phyloP scores from a whole-genome alignment of 2,329 filamentous ascomycete species.

The Cercospora sp. region DNA sequence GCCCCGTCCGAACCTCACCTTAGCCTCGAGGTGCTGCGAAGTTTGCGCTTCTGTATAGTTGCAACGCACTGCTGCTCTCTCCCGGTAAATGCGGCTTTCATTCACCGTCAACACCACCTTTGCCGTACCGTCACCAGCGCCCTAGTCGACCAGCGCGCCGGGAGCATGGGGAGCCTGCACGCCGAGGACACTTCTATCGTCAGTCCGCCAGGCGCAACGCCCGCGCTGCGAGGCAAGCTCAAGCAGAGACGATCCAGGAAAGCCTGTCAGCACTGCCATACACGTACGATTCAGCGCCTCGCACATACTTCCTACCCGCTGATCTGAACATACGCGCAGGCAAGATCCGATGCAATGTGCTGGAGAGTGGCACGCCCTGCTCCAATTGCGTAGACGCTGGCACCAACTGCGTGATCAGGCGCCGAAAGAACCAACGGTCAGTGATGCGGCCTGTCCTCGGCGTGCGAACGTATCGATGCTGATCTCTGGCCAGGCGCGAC shows the following conservation, averaged over 20 bases:
- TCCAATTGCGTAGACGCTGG: slow-evolving; percentile 29
- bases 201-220: slow-evolving; percentile 2
- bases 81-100: slow-evolving; percentile 21
- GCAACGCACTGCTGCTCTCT: slow-evolving; percentile 8
- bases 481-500: slow-evolving; percentile 25
- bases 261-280: slow-evolving; percentile 29
- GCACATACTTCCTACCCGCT: not conserved
- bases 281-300: slow-evolving; percentile 5
- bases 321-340: not conserved
- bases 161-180: slow-evolving; percentile 9
- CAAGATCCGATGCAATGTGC: slow-evolving; percentile 28
- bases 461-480: slow-evolving; percentile 6
- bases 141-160: not conserved
- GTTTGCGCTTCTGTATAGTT: slow-evolving; percentile 5
- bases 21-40: slow-evolving; percentile 10
- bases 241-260: slow-evolving; percentile 28
- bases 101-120: slow-evolving; percentile 6
- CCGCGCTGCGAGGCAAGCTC: slow-evolving; percentile 22
- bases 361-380: slow-evolving; percentile 28
- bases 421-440: slow-evolving; percentile 30
- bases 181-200: slow-evolving; percentile 12
- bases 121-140: slow-evolving; percentile 14
- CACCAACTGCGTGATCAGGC: slow-evolving; percentile 25
- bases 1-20: slow-evolving; percentile 1
- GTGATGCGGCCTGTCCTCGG: not conserved